Evolutionary conservation across 345 rosid genomes (phyloP), one percentile per base, ranked within the genome.

Genomic region (Alliaria petiolata): DNA sequence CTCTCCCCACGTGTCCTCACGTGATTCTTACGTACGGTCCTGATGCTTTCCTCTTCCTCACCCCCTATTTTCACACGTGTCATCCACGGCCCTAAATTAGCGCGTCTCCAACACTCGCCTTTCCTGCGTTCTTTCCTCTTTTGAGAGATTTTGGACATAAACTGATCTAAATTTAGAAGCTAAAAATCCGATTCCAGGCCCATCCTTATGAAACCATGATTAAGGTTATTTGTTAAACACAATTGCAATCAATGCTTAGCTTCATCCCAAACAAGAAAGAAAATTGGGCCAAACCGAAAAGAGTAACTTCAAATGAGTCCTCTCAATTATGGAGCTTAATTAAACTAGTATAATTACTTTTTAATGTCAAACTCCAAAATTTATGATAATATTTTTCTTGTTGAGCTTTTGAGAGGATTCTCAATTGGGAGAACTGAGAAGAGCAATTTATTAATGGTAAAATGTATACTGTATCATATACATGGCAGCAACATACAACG

Each of bases 1-100:
- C 33, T 66, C 58, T 8, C 31, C 64, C 67, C 97, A 91, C 91
- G 79, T 88, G 97, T 83, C 16, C 50, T 63, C 97, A 88, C 82
- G 91, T 91, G 92, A 83, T 14, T 14, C 50, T 75, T 1, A 67
- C 58, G 51, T 66, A 19, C 79, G 69, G 79, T 54, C 36, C 33
- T 35, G 59, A 54, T 69, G 36, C 28, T 42, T 50, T 61, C 26
- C 4, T 38, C 42, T 50, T 61, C 26, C 4, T 38, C 42, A 16
- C 57, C 25, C 35, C 8, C n/a, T n/a, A 28, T 52, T 40, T 67
- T 45, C 74, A 67, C 74, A 52, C 64, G 63, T 69, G 25, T 68
- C 34, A 44, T 61, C 74, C n/a, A 61, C 50, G 62, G 46, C 61
- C 66, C 67, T 50, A 39, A 6, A 14, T 15, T 13, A 59, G 12